Evolutionary conservation across 495 filamentous ascomycete species (phyloP).

Genomic region (Hapsidospora chrysogenum): DNA sequence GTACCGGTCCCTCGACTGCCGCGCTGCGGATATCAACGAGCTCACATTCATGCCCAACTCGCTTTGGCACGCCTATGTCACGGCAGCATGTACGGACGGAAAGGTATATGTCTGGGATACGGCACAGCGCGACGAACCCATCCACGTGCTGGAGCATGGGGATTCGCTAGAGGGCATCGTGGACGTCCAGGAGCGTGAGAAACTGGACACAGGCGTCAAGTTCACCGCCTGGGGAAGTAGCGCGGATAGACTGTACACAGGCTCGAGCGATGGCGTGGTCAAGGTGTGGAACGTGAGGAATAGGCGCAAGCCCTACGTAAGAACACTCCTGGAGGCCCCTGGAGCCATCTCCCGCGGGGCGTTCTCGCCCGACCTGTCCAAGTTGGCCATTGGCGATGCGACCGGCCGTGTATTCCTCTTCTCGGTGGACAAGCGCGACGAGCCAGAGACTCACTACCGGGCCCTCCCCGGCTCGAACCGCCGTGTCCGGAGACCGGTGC

Average conservation of each 20-base stretch:
- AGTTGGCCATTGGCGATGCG: constrained; percentile 60
- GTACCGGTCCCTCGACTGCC: constrained; percentile 42
- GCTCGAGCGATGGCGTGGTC: constrained; percentile 72
- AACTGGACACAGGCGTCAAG: constrained; percentile 65
- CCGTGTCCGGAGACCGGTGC: constrained; percentile 18
- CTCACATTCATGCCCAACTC: constrained; percentile 44
- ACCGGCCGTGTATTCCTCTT: constrained; percentile 58
- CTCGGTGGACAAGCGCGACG: constrained; percentile 24
- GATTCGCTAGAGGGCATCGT: constrained; percentile 45
- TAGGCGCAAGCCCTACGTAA: constrained; percentile 39
- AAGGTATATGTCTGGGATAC: constrained; percentile 75
- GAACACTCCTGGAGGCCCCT: constrained; percentile 32
- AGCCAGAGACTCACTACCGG: constrained; percentile 5
- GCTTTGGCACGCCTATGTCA: constrained; percentile 38
- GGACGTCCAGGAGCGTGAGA: constrained; percentile 42
- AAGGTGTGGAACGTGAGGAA: constrained; percentile 67
- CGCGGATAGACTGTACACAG: constrained; percentile 65
- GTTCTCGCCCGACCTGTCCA: constrained; percentile 55
- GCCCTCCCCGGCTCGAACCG: constrained; percentile 7
- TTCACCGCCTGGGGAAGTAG: constrained; percentile 64
- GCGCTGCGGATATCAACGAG: constrained; percentile 77
- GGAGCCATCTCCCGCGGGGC: constrained; percentile 45
- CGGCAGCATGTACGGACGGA: constrained; percentile 74
- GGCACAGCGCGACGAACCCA: constrained; percentile 32
- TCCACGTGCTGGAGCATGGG: constrained; percentile 58